Percentiles rank a stretch among this genome's conserved stretches.
Conservation (phyloP, 345 rosid genomes). For the Ricinus communis region DNA sequence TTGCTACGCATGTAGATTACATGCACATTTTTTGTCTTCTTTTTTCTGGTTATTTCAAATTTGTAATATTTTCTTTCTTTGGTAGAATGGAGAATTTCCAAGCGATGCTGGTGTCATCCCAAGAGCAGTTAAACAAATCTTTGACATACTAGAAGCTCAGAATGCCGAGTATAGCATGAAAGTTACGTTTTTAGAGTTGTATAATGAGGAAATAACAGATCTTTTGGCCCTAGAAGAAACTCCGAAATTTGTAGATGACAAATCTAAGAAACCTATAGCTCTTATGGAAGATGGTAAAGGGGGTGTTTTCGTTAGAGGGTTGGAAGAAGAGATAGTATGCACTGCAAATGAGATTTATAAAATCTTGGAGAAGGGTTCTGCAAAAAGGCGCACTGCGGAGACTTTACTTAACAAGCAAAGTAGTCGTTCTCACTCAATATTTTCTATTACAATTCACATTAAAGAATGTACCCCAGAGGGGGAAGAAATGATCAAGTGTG, state of each 20-base stretch:
- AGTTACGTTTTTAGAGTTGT: conserved; percentile 91
- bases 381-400: conserved; percentile 97
- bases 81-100: conserved; percentile 95
- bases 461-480: conserved; percentile 97
- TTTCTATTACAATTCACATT: conserved; percentile 94
- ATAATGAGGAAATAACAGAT: conserved; percentile 94
- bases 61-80: conserved; percentile 4
- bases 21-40: background rate
- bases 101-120: conserved; percentile 98
- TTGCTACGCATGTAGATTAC: background rate
- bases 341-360: conserved; percentile 96
- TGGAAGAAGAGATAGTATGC: conserved; percentile 96
- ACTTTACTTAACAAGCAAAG: conserved; percentile 99
- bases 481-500: conserved; percentile 98
- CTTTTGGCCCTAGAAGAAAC: conserved; percentile 92
- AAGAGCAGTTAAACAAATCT: conserved; percentile 87
- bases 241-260: conserved; percentile 77
- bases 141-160: conserved; percentile 87
- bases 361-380: conserved; percentile 95
- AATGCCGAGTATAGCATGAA: conserved; percentile 94
- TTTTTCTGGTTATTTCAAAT: conserved; percentile 21
- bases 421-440: conserved; percentile 96
- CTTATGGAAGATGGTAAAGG: conserved; percentile 99
- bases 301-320: conserved; percentile 93
- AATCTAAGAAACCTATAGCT: conserved; percentile 88